Evolutionary conservation across 2,329 filamentous ascomycete genomes (phyloP), one percentile per base, ranked within the genome.

Genomic region (Colletotrichum destructivum): DNA sequence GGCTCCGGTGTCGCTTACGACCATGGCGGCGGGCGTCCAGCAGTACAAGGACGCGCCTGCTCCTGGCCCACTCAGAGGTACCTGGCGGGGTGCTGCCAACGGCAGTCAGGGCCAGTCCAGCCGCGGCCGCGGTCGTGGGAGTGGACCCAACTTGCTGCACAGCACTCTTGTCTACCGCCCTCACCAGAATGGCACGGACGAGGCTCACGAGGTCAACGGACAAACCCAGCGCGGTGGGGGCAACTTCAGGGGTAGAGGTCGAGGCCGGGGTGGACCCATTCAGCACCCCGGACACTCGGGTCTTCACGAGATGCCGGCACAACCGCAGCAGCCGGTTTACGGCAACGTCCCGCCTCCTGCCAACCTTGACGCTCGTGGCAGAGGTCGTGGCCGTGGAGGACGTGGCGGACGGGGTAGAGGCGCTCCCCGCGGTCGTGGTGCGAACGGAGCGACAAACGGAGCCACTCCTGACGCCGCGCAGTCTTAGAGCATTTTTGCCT

Each of bases 291-390:
- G 71, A 21, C 59, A 59, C 35, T 66, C 68, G 46, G 26, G 51
- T 16, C 69, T 71, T n/a, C 65, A 71, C 31, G 71, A 73, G 71
- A 6, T 52, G 70, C 76, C 77, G 56, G 79, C 40, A 54, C 52
- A 62, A 54, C 59, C 60, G 15, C 70, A 72, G 62, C 71, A 70
- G 57, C 57, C 57, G 35, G 66, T 79, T 44, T 92, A 89, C 76
- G 86, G 85, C 69, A 86, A 86, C 18, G 88, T 91, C 9, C 89
- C 90, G 40, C 92, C 91, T 26, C 91, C 92, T 1, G 80, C 88
- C 1, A 86, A 79, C 54, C 81, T 93, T 15, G 86, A 91, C 73
- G 76, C 82, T 26, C 82, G 82, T 38, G 80, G 84, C 42, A 77
- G 82, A 49, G 81, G 83, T 5, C 81, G 82, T 42, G 81, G 83